Evolutionary conservation across 208 protist species (phyloP).

Genomic region (Tritrichomonas foetus): DNA sequence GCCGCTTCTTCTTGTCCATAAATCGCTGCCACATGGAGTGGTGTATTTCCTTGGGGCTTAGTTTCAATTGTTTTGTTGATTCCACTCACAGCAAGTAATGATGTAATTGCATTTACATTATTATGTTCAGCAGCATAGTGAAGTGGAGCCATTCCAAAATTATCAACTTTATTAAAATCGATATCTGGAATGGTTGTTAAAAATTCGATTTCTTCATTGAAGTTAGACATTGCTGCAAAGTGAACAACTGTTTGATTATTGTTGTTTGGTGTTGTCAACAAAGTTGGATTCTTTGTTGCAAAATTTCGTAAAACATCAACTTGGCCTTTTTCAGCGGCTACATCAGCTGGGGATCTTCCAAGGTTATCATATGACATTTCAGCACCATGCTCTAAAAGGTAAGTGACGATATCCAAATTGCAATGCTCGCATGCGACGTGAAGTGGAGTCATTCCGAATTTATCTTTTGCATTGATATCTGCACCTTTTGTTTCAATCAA

Average conservation of each 20-base stretch:
- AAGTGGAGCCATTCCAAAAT: neutral
- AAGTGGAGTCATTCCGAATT: constrained; percentile 28
- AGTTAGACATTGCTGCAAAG: neutral
- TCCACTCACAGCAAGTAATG: neutral
- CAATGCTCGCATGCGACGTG: neutral
- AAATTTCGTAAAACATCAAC: neutral
- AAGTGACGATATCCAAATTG: neutral
- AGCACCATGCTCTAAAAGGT: neutral
- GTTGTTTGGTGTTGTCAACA: neutral
- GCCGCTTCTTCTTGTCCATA: neutral
- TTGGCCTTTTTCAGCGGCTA: neutral
- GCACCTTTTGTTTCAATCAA: neutral
- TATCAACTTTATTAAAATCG: neutral
- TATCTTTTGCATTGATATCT: neutral
- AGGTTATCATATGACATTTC: neutral
- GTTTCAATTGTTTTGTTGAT: neutral
- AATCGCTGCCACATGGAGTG: neutral
- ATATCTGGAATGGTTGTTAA: neutral
- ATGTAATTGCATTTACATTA: neutral
- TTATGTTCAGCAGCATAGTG: neutral
- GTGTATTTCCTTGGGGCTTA: neutral
- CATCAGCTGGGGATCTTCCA: neutral
- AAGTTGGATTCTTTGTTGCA: neutral
- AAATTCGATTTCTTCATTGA: neutral
- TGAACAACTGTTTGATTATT: neutral